phyloP scores from a whole-genome alignment of 257 asterid genomes.

The Handroanthus guayacan region DNA sequence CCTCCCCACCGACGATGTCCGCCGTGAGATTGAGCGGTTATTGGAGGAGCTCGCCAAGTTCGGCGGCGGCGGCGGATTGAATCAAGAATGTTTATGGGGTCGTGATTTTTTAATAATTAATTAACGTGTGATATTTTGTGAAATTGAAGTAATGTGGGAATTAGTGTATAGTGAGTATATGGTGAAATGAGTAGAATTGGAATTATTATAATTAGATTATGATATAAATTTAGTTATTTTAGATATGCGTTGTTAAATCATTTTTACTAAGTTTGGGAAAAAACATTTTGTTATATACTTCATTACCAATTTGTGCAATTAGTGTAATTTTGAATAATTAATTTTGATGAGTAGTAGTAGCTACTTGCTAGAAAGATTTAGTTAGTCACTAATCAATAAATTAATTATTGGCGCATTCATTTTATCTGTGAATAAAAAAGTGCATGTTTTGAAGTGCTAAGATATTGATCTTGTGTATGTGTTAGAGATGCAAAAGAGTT shows the following conservation, averaged over 20 bases:
- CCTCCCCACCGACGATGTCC: slow-evolving; percentile 80
- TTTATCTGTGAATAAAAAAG: no score
- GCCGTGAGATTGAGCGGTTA: slow-evolving; percentile 77
- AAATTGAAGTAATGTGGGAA: slow-evolving; percentile 5
- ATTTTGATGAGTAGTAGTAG: no score
- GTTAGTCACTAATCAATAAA: no score
- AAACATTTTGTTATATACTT: background rate
- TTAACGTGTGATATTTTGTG: slow-evolving; percentile 4
- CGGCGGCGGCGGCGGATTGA: slow-evolving; percentile 34
- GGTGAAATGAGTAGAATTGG: slow-evolving; percentile 27
- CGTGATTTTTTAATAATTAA: background rate
- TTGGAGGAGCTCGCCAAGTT: slow-evolving; percentile 58
- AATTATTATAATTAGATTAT: slow-evolving; percentile 16
- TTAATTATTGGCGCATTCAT: no score
- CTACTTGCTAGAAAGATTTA: no score
- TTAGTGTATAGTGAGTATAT: slow-evolving; percentile 4
- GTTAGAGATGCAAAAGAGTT: no score
- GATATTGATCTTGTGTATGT: no score
- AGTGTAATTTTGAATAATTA: background rate
- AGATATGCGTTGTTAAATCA: background rate
- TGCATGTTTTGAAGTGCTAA: no score
- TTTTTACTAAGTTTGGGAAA: background rate
- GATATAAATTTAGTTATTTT: background rate
- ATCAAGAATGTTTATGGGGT: background rate
- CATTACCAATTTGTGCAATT: background rate